Conservation (phyloP, 257 asterid genomes). For the Cinchona pubescens region DNA sequence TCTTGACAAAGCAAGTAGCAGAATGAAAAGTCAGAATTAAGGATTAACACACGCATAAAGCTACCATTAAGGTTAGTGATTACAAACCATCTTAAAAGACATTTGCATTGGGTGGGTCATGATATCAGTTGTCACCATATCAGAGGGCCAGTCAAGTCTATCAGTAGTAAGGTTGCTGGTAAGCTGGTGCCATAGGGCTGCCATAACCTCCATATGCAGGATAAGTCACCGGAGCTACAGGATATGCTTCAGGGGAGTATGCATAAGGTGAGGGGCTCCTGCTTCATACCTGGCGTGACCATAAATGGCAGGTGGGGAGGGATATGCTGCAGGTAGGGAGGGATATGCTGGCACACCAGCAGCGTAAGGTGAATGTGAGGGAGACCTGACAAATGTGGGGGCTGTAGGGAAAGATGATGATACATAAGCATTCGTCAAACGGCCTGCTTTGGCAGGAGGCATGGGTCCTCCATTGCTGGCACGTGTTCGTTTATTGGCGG, state of each 20-base stretch:
- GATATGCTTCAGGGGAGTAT: slow-evolving; percentile 86
- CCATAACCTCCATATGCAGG: slow-evolving; percentile 76
- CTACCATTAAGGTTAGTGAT: slow-evolving; percentile 96
- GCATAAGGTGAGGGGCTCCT: slow-evolving; percentile 66
- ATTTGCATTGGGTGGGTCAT: slow-evolving; percentile 56
- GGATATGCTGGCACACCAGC: slow-evolving; percentile 71
- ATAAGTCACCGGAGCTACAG: slow-evolving; percentile 69
- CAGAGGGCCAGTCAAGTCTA: slow-evolving; percentile 51
- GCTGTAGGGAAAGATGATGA: slow-evolving; percentile 96
- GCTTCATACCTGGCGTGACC: slow-evolving; percentile 49
- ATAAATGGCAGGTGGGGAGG: slow-evolving; percentile 58
- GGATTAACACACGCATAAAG: slow-evolving; percentile 80
- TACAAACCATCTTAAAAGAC: slow-evolving; percentile 72
- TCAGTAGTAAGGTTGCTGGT: slow-evolving; percentile 97
- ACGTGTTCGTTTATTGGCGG: slow-evolving; percentile 90
- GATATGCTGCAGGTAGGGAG: slow-evolving; percentile 67
- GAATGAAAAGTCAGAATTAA: slow-evolving; percentile 61
- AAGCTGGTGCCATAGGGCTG: slow-evolving; percentile 72
- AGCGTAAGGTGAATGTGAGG: slow-evolving; percentile 80
- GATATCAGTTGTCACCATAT: slow-evolving; percentile 74
- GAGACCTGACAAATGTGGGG: slow-evolving; percentile 73
- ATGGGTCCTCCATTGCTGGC: slow-evolving; percentile 89
- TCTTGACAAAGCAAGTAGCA: slow-evolving; percentile 30
- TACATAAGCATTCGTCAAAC: slow-evolving; percentile 94
- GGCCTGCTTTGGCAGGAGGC: slow-evolving; percentile 99